Evolutionary conservation across 768 basidiomycete genomes (phyloP).

Genomic region (Russula abietina): DNA sequence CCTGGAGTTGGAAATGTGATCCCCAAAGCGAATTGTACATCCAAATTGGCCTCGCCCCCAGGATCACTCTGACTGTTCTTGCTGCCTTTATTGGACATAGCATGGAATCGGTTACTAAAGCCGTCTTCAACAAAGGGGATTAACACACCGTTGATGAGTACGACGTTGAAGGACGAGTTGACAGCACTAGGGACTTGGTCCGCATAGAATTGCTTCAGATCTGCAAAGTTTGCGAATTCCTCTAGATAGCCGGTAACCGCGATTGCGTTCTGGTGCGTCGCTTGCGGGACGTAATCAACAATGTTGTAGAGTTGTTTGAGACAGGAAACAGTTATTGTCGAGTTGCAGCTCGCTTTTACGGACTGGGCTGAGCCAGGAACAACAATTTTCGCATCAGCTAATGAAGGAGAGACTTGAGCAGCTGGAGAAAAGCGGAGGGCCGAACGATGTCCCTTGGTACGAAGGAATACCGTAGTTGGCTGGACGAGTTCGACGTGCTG

Average conservation of each 20-base stretch:
- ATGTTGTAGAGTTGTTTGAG: slow-evolving; percentile 35
- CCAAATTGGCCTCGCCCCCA: slow-evolving; percentile 61
- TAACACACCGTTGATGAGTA: slow-evolving; percentile 48
- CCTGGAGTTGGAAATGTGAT: slow-evolving; percentile 54
- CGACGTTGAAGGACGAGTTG: slow-evolving; percentile 44
- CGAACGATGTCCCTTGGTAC: slow-evolving; percentile 37
- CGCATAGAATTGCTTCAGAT: slow-evolving; percentile 33
- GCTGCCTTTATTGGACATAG: slow-evolving; percentile 36
- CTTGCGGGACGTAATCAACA: slow-evolving; percentile 28
- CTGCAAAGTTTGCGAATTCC: slow-evolving; percentile 31
- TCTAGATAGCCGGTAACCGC: slow-evolving; percentile 35
- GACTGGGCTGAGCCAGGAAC: not conserved
- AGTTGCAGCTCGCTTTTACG: slow-evolving; percentile 34
- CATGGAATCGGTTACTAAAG: not conserved
- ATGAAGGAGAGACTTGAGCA: not conserved
- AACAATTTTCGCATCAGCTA: not conserved
- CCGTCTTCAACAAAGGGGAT: too few relatives aligned
- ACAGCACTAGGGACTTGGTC: slow-evolving; percentile 32
- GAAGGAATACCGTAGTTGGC: slow-evolving; percentile 59
- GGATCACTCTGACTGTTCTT: slow-evolving; percentile 54
- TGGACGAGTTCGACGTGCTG: slow-evolving; percentile 56
- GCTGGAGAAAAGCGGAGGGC: slow-evolving; percentile 31
- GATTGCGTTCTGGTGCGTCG: slow-evolving; percentile 30
- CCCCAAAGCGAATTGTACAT: slow-evolving; percentile 63
- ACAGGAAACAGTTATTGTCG: slow-evolving; percentile 34